Conservation (phyloP, 805 yeast genomes). For the Wickerhamiella australiensis region DNA sequence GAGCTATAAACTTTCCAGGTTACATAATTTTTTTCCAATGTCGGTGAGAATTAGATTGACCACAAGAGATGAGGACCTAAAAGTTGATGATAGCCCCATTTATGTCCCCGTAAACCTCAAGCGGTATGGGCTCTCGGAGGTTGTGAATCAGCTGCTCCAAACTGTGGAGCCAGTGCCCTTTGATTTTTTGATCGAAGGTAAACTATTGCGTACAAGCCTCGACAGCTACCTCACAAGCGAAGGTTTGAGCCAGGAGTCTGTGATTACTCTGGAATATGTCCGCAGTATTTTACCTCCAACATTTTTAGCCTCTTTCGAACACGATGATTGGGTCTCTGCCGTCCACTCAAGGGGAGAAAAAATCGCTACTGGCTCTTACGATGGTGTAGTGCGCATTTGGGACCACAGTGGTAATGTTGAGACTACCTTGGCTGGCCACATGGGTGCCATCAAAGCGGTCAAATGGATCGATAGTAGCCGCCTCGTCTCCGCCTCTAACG, state of each 20-base stretch:
- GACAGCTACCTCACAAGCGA: constrained; percentile 64
- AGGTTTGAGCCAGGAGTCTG: constrained; percentile 73
- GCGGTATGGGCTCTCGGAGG: constrained; percentile 86
- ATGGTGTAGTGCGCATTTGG: constrained; percentile 87
- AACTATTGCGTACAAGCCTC: constrained; percentile 61
- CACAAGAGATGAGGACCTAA: constrained; percentile 68
- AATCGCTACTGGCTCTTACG: constrained; percentile 83
- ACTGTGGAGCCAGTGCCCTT: constrained; percentile 63
- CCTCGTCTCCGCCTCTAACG: constrained; percentile 77
- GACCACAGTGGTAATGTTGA: constrained; percentile 68
- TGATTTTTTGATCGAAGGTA: constrained; percentile 83
- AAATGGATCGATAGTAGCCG: constrained; percentile 66
- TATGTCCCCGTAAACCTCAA: constrained; percentile 77
- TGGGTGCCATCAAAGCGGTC: constrained; percentile 74
- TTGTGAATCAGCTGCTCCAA: constrained; percentile 76
- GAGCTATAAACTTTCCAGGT: not conserved
- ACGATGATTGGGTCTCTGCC: constrained; percentile 93
- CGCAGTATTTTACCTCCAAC: constrained; percentile 92
- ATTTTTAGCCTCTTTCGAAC: constrained; percentile 70
- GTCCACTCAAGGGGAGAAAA: constrained; percentile 36
- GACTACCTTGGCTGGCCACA: constrained; percentile 76
- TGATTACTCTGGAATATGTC: constrained; percentile 74
- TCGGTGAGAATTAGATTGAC: constrained; percentile 41
- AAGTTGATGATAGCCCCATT: constrained; percentile 68
- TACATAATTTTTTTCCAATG: constrained; percentile 8